Base-by-base conservation (phyloP, 257 asterid genomes). In the Solanum arcanum region DNA sequence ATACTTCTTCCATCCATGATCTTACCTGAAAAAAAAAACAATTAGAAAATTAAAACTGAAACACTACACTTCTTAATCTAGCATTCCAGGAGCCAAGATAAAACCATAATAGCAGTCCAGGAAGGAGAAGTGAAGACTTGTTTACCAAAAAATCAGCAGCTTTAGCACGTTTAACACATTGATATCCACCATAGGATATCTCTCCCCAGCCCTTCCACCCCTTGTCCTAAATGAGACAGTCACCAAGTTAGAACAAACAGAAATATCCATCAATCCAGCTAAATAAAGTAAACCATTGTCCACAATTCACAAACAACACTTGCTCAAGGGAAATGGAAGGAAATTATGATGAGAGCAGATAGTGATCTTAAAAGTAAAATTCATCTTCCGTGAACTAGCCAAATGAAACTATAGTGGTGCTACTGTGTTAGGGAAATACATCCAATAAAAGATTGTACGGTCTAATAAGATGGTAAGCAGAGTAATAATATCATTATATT, bases 161-260 rank as follows among this genome's bases (percentile, higher is more conserved):
- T 89, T 92, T 90, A 60, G 98, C 99, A 41, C 99, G 98, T 88
- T 91, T 92, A 35, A 93, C 85, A 83, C 96, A 92, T 86, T 91
- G 94, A 91, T 77, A 81, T 86, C 99, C 99, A 46, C 99, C 99
- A 42, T 96, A 97, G 78, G 99, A 97, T 78, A 97, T 96, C 90
- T 97, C 99, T 90, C 99, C 99, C 99, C 99, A 97, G 86, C 98
- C 98, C 92, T 97, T 97, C 99, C 99, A 97, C 78, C 99, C 99
- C 87, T 87, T 16, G 69, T 92, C 96, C 99, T 97, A 88, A 52
- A 72, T 49, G 84, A 76, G 29, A 83, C 68, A 69, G 33, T 75
- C 52, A 84, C 21, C 46, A 49, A 81, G 69, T 81, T 5, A 49
- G 85, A 49, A 81, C 31, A 81, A 47, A 81, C 46, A 81, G 69